A percentile compares a stretch with the other conserved stretches of the same genome.
These are phyloP conservation scores for Linnemannia exigua DNA, from an alignment of 192 early-diverging fungal genomes.

Conservation along the genomic window DNA sequence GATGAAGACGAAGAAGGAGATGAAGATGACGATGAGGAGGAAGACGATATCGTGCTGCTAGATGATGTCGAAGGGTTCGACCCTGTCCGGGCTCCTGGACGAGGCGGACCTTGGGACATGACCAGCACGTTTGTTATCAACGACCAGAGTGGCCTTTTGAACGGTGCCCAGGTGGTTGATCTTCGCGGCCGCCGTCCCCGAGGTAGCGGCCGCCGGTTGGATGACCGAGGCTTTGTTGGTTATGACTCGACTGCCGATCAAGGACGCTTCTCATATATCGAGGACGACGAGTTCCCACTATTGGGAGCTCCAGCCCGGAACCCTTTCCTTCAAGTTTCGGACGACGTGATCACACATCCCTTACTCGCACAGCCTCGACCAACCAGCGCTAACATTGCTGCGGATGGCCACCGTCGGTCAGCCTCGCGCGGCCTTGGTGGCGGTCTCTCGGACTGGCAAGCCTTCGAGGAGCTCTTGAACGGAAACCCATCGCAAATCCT, in stretches of 20 bases:
- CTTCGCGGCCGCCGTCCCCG: conserved; percentile 59
- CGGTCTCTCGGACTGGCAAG: conserved; percentile 67
- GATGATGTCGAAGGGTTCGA: conserved; percentile 57
- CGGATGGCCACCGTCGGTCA: conserved; percentile 35
- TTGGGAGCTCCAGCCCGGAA: conserved; percentile 52
- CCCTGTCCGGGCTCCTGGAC: conserved; percentile 43
- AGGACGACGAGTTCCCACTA: conserved; percentile 52
- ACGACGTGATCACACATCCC: conserved; percentile 76
- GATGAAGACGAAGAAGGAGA: conserved; percentile 66
- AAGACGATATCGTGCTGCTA: conserved; percentile 42
- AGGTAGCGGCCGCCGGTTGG: conserved; percentile 49
- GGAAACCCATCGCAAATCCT: conserved; percentile 37
- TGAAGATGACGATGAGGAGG: conserved; percentile 62
- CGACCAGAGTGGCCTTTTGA: conserved; percentile 48
- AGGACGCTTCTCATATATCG: conserved; percentile 46
- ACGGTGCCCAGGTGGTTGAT: conserved; percentile 52
- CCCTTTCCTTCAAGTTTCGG: conserved; percentile 56
- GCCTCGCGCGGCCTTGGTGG: conserved; percentile 32
- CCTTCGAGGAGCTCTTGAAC: conserved; percentile 76
- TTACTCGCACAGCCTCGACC: conserved; percentile 69
- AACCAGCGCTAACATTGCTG: conserved; percentile 4
- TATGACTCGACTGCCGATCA: conserved; percentile 47
- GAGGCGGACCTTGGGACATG: conserved; percentile 55
- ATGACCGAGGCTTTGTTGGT: conserved; percentile 55
- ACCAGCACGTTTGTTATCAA: conserved; percentile 50